A percentile compares a stretch with the other conserved stretches of the same genome.
Evolutionary conservation across 805 yeast species (phyloP).

Genomic region (Pichia nanzhaoensis): DNA sequence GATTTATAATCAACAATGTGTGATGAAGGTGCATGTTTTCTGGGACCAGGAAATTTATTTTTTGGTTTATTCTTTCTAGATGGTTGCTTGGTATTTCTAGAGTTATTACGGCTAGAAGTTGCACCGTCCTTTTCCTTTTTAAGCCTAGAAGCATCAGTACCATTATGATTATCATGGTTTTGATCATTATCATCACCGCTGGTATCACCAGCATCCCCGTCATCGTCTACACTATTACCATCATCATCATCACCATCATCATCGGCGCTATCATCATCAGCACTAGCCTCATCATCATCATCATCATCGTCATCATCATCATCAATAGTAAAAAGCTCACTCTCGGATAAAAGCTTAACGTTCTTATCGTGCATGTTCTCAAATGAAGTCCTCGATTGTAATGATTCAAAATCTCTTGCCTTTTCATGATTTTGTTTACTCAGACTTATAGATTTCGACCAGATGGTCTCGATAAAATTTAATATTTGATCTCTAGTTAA

Average conservation of each 20-base stretch:
- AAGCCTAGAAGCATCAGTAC: no score
- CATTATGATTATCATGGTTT: neutral
- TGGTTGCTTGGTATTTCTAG: no score
- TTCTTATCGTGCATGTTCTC: conserved; percentile 6
- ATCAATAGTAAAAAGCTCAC: conserved; percentile 28
- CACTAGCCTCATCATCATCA: conserved; percentile 23
- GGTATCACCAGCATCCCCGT: conserved; percentile 11
- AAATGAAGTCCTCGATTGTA: conserved; percentile 15
- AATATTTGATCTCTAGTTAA: conserved; percentile 72
- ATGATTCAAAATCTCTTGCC: conserved; percentile 21
- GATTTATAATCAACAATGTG: conserved; percentile 37
- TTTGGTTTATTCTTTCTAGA: neutral
- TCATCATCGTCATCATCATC: conserved; percentile 19
- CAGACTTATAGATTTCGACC: conserved; percentile 46
- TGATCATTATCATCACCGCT: neutral
- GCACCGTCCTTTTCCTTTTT: no score
- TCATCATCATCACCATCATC: conserved; percentile 17
- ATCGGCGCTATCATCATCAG: conserved; percentile 6
- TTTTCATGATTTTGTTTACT: conserved; percentile 24
- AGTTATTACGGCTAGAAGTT: no score
- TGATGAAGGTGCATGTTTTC: conserved; percentile 51
- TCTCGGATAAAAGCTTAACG: conserved; percentile 19
- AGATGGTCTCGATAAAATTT: conserved; percentile 59
- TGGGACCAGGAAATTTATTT: conserved; percentile 45
- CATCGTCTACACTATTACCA: neutral